These are phyloP conservation scores for Neobulgaria alba DNA, from an alignment of 2,329 filamentous ascomycete genomes.

Conservation along the genomic window DNA sequence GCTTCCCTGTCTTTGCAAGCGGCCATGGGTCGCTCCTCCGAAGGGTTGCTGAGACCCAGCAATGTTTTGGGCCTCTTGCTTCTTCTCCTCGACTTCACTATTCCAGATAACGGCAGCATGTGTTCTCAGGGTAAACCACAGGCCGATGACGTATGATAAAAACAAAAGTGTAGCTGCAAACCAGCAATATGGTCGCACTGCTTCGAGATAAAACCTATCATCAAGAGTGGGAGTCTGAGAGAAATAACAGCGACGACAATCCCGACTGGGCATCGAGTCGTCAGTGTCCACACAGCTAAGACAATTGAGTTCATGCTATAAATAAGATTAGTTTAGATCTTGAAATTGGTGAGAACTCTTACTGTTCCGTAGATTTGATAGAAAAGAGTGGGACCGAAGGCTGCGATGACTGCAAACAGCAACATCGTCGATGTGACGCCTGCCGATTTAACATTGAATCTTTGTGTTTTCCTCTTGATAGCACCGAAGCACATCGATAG, in stretches of 20 bases:
- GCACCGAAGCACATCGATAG: conserved; percentile 98
- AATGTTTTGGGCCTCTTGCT: conserved; percentile 39
- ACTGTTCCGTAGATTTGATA: conserved; percentile 96
- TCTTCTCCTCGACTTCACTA: conserved; percentile 71
- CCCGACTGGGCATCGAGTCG: conserved; percentile 39
- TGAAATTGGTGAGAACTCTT: conserved; percentile 29
- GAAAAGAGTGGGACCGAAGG: conserved; percentile 92
- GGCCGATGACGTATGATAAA: conserved; percentile 83
- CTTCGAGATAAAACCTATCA: conserved; percentile 82
- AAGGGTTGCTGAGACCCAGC: conserved; percentile 25
- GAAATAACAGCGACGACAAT: conserved; percentile 92
- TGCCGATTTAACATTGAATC: conserved; percentile 93
- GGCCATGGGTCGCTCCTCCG: conserved; percentile 15
- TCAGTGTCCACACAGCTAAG: conserved; percentile 48
- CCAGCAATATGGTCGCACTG: conserved; percentile 90
- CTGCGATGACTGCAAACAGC: conserved; percentile 88
- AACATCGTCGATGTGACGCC: conserved; percentile 98
- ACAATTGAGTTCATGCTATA: conserved; percentile 82
- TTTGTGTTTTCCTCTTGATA: conserved; percentile 93
- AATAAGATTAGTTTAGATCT: conserved; percentile 29
- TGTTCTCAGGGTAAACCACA: conserved; percentile 92
- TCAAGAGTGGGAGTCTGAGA: conserved; percentile 76
- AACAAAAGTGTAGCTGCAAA: conserved; percentile 79
- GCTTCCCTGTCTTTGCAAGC: conserved; percentile 21
- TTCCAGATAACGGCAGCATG: conserved; percentile 98